phyloP scores from a whole-genome alignment of 1,284 basidiomycete species.

The Chalciporus sp. region DNA sequence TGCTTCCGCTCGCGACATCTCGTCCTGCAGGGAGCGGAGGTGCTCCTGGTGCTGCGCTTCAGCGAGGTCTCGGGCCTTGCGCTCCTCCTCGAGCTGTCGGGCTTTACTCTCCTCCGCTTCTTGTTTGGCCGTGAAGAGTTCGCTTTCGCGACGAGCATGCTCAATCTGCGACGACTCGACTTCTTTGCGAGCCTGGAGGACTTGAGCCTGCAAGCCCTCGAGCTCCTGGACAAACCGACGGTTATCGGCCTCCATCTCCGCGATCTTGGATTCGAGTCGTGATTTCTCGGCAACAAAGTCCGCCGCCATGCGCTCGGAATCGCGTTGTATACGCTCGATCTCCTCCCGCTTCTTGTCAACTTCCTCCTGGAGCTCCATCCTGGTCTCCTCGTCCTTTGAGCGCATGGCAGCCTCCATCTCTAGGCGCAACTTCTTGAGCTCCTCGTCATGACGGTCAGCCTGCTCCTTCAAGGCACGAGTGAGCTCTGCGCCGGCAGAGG shows the following conservation, averaged over 20 bases:
- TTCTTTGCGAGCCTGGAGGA: conserved; percentile 30
- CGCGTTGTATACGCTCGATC: conserved; percentile 31
- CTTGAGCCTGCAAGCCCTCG: conserved; percentile 31
- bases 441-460: conserved; percentile 36
- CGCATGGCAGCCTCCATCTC: conserved; percentile 41
- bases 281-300: conserved; percentile 37
- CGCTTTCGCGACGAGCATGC: conserved; percentile 31
- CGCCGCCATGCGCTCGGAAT: conserved; percentile 34
- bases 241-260: conserved; percentile 32
- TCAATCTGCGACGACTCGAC: conserved; percentile 32
- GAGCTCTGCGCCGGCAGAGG: conserved; percentile 44
- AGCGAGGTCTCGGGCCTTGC: conserved; percentile 29
- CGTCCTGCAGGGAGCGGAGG: conserved; percentile 28
- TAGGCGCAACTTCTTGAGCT: conserved; percentile 37
- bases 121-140: conserved; percentile 25
- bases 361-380: conserved; percentile 40
- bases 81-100: conserved; percentile 34
- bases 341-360: conserved; percentile 37
- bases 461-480: conserved; percentile 40
- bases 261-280: conserved; percentile 34
- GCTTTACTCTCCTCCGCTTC: conserved; percentile 30
- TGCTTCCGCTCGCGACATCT: conserved; percentile 28
- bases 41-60: conserved; percentile 35
- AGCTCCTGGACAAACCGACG: conserved; percentile 20
- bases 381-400: conserved; percentile 42